Evolutionary conservation across 192 early-diverging fungal species (phyloP).

Genomic region (Jimgerdemannia flammicorona): DNA sequence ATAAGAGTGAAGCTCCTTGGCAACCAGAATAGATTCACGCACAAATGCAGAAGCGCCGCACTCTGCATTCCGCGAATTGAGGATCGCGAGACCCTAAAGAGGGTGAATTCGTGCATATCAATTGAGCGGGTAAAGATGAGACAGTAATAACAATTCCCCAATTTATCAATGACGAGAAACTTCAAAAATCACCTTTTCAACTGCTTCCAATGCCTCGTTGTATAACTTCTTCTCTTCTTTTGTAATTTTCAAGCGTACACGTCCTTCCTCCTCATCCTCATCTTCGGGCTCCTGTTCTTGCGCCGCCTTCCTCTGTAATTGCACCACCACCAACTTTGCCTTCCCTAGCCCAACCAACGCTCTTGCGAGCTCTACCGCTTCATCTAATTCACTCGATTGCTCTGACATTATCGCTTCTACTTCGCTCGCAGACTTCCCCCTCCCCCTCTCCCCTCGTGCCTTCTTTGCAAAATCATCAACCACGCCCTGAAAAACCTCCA

Average conservation of each 20-base stretch:
- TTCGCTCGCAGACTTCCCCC: neutral
- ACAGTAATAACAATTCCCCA: too few species aligned
- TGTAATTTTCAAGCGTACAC: neutral
- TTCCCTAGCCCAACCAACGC: neutral
- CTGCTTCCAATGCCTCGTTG: neutral
- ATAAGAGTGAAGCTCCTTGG: constrained; percentile 32
- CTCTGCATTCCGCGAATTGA: neutral
- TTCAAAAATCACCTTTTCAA: neutral
- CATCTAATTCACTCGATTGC: neutral
- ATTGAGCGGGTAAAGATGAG: too few species aligned
- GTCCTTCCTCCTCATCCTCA: neutral
- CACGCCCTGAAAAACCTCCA: constrained; percentile 14
- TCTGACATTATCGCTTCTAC: neutral
- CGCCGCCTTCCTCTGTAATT: neutral
- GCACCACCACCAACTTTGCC: neutral
- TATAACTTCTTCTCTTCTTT: neutral
- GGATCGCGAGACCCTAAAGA: neutral
- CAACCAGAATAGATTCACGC: constrained; percentile 25
- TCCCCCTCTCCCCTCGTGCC: neutral
- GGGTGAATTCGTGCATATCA: neutral
- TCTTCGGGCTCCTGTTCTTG: neutral
- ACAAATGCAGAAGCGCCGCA: constrained; percentile 7
- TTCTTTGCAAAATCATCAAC: neutral
- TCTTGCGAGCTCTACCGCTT: neutral
- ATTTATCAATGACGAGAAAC: too few species aligned